phyloP scores from a whole-genome alignment of 2,329 filamentous ascomycete species.

The Fusarium nygamai region DNA sequence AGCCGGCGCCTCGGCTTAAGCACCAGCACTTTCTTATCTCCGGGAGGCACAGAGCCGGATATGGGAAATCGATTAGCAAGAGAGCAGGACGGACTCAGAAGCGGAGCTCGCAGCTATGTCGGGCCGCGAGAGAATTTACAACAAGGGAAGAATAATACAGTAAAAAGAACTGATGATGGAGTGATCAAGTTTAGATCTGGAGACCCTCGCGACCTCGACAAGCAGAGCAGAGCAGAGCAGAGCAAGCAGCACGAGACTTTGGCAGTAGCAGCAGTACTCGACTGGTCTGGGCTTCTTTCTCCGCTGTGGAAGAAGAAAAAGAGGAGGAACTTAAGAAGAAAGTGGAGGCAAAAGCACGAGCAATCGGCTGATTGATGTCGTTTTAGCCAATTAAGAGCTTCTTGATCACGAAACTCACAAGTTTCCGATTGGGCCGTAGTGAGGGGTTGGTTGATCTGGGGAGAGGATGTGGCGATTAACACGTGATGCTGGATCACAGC shows the following conservation, averaged over 20 bases:
- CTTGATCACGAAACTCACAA: constrained; percentile 38
- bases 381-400: constrained; percentile 36
- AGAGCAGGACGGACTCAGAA: not conserved
- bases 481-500: constrained; percentile 38
- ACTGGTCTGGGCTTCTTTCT: constrained; percentile 14
- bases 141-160: not conserved
- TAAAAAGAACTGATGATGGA: constrained; percentile 18
- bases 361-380: constrained; percentile 41
- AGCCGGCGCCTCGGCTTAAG: constrained; percentile 41
- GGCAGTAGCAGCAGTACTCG: not conserved
- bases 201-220: constrained; percentile 44
- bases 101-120: constrained; percentile 40
- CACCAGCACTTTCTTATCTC: constrained; percentile 35
- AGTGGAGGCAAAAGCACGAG: constrained; percentile 37
- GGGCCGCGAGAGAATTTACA: constrained; percentile 41
- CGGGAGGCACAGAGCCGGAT: constrained; percentile 22
- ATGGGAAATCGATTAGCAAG: constrained; percentile 16
- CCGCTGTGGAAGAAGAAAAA: constrained; percentile 31
- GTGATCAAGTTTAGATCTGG: constrained; percentile 6
- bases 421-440: constrained; percentile 46
- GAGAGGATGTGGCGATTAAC: constrained; percentile 32
- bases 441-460: constrained; percentile 44
- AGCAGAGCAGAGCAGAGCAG: constrained; percentile 32
- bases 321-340: constrained; percentile 12
- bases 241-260: constrained; percentile 35